Base-by-base conservation (phyloP, 257 asterid species). In the Primulina tabacum region DNA sequence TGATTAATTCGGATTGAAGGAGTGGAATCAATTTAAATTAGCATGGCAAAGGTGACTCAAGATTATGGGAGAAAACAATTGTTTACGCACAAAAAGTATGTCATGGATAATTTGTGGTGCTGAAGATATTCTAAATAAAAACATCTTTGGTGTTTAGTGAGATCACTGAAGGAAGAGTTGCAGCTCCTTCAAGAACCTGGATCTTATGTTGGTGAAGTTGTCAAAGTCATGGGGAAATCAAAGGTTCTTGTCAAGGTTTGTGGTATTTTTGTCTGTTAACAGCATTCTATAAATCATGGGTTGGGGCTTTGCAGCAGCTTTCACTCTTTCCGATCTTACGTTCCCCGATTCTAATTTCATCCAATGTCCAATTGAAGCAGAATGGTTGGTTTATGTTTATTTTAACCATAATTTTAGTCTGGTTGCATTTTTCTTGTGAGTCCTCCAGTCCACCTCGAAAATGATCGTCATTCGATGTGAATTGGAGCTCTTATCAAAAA, bases 161-260 rank as follows among this genome's bases (percentile, higher is more conserved):
- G 96, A 76, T 87, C 94, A 74, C 86, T 93, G 59, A 89, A 90
- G 83, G 97, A 93, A 73, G 99, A 93, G 84, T 78, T 93, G 79
- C 99, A 93, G 71, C 85, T 93, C 71, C 97, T 93, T 80, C 96
- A 90, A 84, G 97, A 93, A 78, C 95, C 99, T 65, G 99, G 96
- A 70, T 93, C 96, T 17, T 90, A 89, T 80, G 99, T 93, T 34
- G 99, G 96, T 9, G 97, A 92, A 87, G 97, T 92, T 81, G 95
- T 90, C 73, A 92, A 92, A 80, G 97, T 93, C 29, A 93, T 93
- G 98, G 98, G 97, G 69, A 90, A 92, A 76, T 90, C 97, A 6
- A 90, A 93, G 84, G 97, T 93, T 71, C 86, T 93, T 59, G 98
- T 93, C 37, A 93, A 93, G 88, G 99, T 90, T 29, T 71, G 94